Evolutionary conservation across 352 stramenopile genomes (phyloP).

Genomic region (Poterioochromonas sp.): DNA sequence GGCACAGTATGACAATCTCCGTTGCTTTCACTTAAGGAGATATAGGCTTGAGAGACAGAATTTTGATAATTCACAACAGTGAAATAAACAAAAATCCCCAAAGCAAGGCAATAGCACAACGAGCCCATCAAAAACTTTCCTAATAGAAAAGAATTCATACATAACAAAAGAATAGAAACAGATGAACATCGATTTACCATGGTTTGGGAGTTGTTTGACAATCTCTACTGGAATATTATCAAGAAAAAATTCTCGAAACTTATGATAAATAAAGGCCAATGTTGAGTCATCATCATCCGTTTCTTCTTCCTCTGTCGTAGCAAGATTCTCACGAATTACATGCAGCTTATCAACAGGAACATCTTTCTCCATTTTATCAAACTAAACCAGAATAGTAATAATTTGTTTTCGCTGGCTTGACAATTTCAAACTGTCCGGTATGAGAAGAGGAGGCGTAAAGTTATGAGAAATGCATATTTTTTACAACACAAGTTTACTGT

Average conservation of each 20-base stretch:
- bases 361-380: too few relatives aligned
- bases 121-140: background rate
- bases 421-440: too few relatives aligned
- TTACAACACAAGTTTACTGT: too few relatives aligned
- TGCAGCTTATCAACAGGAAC: too few relatives aligned
- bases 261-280: background rate
- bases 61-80: background rate
- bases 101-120: background rate
- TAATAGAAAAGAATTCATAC: too few relatives aligned
- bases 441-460: too few relatives aligned
- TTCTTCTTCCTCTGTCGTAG: background rate
- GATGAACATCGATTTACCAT: background rate
- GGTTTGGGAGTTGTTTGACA: background rate
- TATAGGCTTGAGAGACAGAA: background rate
- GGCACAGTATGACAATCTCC: background rate
- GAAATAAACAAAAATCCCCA: background rate
- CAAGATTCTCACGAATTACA: background rate
- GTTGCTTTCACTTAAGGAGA: background rate
- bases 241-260: conserved; percentile 11
- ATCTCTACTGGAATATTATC: background rate
- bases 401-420: too few relatives aligned
- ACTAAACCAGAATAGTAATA: too few relatives aligned
- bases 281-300: background rate
- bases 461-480: too few relatives aligned
- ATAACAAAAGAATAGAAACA: too few relatives aligned